Conservation (phyloP, 2,329 filamentous ascomycete species). For the Westerdykella aurantiaca region DNA sequence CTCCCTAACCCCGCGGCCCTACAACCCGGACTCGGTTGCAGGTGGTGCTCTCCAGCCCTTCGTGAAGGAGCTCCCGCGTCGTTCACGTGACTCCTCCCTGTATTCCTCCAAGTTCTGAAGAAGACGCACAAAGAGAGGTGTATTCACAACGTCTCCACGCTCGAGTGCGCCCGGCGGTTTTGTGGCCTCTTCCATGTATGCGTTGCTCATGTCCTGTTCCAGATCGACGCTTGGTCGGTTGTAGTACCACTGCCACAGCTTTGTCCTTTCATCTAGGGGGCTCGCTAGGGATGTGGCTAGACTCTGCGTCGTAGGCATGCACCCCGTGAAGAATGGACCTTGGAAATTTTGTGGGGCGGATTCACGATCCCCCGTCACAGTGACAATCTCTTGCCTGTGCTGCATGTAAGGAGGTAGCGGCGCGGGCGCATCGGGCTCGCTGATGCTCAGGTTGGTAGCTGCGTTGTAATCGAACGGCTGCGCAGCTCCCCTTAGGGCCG, state of each 20-base stretch:
- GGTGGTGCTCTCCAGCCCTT: conserved; percentile 25
- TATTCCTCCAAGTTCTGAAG: conserved; percentile 42
- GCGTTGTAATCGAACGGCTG: conserved; percentile 7
- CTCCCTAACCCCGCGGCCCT: too few relatives aligned
- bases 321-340: conserved; percentile 35
- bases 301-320: conserved; percentile 23
- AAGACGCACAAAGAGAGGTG: conserved; percentile 37
- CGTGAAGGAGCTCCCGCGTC: conserved; percentile 37
- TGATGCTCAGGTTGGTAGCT: not conserved
- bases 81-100: conserved; percentile 22
- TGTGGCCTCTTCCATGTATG: conserved; percentile 17
- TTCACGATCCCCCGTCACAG: conserved; percentile 17
- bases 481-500: conserved; percentile 15
- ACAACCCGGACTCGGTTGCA: too few relatives aligned
- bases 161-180: conserved; percentile 11
- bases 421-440: conserved; percentile 3
- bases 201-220: conserved; percentile 22
- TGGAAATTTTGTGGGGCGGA: conserved; percentile 33
- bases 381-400: conserved; percentile 18
- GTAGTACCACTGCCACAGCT: conserved; percentile 40
- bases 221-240: conserved; percentile 23
- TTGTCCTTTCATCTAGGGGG: conserved; percentile 27
- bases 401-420: not conserved
- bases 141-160: conserved; percentile 14
- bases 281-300: conserved; percentile 20